Evolutionary conservation across 192 early-diverging fungal genomes (phyloP), one percentile per base, ranked within the genome.

Genomic region (Coemansia asiatica): DNA sequence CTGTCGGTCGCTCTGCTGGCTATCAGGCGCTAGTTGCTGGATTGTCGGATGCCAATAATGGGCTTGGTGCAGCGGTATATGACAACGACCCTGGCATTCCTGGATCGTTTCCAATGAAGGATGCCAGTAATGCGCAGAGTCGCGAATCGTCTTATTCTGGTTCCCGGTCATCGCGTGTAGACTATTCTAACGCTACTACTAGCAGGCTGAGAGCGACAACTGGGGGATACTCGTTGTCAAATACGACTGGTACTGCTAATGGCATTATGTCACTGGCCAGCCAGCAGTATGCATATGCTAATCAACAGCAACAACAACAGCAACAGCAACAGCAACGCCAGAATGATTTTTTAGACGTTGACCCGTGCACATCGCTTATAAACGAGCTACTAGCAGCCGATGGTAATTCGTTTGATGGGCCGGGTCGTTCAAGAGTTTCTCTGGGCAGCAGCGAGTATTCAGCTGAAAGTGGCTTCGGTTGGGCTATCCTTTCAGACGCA

Each of bases 311-410:
- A 28, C 47, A 46, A 40, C 31, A 46, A 40, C 53, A 62, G 28
- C 60, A 44, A 35, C 26, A 40, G 48, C 46, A 44, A 38, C 29
- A 44, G 38, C 53, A 62, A 26, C 62, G 57, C 10, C 66, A 55
- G 40, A 50, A 55, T 27, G 21, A 60, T 81, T 81, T 81, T 81
- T 81, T 81, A 81, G 79, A 67, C 79, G 73, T 81, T 81, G 79
- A 81, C 79, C 79, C 79, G 79, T 72, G 79, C 64, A 60, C 79
- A 63, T 71, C 68, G 35, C 67, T 66, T 21, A 60, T 57, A 38
- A 56, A 63, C 66, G 67, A 44, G 56, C 65, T 61, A 46, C 69
- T 69, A 59, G 25, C 56, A 50, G 67, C 69, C 55, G 63, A 64
- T 60, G 46, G 79, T 66, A 67, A 69, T 48, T 28, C 51, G 70